Conservation (phyloP, 768 basidiomycete species). For the Suillus bovinus region DNA sequence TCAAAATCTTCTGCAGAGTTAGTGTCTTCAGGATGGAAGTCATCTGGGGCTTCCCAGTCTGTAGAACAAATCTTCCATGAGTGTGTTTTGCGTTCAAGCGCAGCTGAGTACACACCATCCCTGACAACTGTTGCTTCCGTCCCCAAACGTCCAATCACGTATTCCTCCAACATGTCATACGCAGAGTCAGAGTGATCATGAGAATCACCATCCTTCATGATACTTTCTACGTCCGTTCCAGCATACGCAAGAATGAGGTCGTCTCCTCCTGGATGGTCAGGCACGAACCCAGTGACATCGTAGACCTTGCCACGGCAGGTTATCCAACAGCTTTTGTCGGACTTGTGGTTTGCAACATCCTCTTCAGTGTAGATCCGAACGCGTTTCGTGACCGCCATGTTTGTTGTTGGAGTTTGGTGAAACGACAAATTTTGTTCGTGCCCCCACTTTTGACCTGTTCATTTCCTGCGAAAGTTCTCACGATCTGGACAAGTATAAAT, state of each 20-base stretch:
- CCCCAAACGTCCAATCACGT: constrained; percentile 81
- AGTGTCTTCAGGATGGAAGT: constrained; percentile 92
- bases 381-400: constrained; percentile 60
- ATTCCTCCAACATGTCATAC: constrained; percentile 90
- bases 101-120: constrained; percentile 58
- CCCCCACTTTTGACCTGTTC: constrained; percentile 15
- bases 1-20: constrained; percentile 78
- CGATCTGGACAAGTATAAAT: not conserved
- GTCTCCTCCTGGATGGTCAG: constrained; percentile 95
- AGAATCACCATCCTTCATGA: constrained; percentile 78
- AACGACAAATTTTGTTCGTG: not conserved
- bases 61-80: not conserved
- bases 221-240: constrained; percentile 75
- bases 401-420: constrained; percentile 17
- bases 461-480: constrained; percentile 13
- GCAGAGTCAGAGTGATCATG: constrained; percentile 93
- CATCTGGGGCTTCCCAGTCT: constrained; percentile 91
- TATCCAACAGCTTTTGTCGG: constrained; percentile 75
- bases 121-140: constrained; percentile 70
- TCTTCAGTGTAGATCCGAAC: constrained; percentile 73
- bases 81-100: not conserved
- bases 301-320: constrained; percentile 82
- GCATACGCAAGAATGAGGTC: constrained; percentile 83
- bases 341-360: constrained; percentile 69
- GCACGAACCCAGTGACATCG: constrained; percentile 81